phyloP scores from a whole-genome alignment of 441 rosid species.

The Erodium moschatum region DNA sequence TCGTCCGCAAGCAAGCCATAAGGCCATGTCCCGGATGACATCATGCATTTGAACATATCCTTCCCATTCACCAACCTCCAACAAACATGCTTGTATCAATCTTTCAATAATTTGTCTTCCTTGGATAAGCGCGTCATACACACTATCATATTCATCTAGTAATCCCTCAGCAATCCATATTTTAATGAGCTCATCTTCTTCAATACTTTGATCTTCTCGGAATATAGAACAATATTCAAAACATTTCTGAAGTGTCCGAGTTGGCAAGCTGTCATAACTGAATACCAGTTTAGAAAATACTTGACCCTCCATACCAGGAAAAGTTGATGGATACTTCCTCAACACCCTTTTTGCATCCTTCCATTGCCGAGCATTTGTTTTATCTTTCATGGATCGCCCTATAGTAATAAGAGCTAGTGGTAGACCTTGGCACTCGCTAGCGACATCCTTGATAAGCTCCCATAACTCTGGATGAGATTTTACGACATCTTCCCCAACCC shows the following conservation, averaged over 20 bases:
- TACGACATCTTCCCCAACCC: constrained; percentile 17
- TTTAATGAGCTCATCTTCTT: neutral
- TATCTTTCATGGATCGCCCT: constrained; percentile 22
- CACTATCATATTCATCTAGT: neutral
- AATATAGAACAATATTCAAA: neutral
- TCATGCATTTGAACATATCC: neutral
- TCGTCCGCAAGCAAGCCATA: neutral
- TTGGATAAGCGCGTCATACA: constrained; percentile 1
- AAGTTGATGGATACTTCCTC: neutral
- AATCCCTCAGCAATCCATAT: neutral
- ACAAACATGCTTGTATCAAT: neutral
- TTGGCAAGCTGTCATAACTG: neutral
- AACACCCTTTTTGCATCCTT: neutral
- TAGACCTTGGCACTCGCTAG: constrained; percentile 21
- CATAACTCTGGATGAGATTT: constrained; percentile 17
- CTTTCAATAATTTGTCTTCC: neutral
- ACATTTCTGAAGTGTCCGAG: neutral
- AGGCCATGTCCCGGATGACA: constrained; percentile 5
- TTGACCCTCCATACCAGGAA: neutral
- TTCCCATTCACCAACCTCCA: neutral
- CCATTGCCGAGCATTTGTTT: neutral
- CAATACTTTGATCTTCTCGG: neutral
- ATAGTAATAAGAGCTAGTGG: constrained; percentile 27
- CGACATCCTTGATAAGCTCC: constrained; percentile 7
- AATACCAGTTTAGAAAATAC: neutral